phyloP scores from a whole-genome alignment of 305 asterid species.

The Fraxinus dipetala region DNA sequence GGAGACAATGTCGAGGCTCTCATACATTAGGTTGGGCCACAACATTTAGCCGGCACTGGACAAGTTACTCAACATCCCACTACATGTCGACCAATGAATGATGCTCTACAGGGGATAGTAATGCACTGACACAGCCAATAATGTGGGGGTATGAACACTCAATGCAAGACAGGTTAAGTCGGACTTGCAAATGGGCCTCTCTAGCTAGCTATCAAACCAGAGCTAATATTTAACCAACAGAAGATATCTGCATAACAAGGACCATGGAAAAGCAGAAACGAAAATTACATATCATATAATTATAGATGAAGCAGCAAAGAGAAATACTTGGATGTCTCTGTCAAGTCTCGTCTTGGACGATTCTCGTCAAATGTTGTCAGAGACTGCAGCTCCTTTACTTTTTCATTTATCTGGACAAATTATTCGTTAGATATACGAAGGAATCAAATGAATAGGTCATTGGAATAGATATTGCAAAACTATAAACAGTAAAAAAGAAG shows the following conservation, averaged over 20 bases:
- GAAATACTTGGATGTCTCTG: constrained; percentile 56
- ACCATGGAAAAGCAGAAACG: constrained; percentile 2
- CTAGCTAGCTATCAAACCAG: background rate
- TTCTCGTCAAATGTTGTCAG: constrained; percentile 37
- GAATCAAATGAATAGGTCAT: constrained; percentile 17
- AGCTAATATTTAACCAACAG: background rate
- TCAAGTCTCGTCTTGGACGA: constrained; percentile 36
- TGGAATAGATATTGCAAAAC: constrained; percentile 20
- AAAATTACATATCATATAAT: constrained; percentile 18
- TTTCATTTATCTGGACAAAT: constrained; percentile 56
- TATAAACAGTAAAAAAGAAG: constrained; percentile 13
- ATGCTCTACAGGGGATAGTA: background rate
- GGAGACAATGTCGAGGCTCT: background rate
- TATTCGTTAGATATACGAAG: background rate
- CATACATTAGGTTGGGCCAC: background rate
- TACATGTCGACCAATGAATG: background rate
- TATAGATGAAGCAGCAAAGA: constrained; percentile 28
- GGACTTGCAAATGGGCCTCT: background rate
- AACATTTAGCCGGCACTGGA: background rate
- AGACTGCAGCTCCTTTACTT: constrained; percentile 63
- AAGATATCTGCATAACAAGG: background rate
- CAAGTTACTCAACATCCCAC: background rate
- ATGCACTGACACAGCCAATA: constrained; percentile 1
- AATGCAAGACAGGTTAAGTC: constrained; percentile 3
- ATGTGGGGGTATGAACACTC: background rate